Percentiles rank a stretch among this genome's conserved stretches.
These are phyloP conservation scores for Henckelia pumila DNA, from an alignment of 257 asterid genomes.

Conservation along the genomic window DNA sequence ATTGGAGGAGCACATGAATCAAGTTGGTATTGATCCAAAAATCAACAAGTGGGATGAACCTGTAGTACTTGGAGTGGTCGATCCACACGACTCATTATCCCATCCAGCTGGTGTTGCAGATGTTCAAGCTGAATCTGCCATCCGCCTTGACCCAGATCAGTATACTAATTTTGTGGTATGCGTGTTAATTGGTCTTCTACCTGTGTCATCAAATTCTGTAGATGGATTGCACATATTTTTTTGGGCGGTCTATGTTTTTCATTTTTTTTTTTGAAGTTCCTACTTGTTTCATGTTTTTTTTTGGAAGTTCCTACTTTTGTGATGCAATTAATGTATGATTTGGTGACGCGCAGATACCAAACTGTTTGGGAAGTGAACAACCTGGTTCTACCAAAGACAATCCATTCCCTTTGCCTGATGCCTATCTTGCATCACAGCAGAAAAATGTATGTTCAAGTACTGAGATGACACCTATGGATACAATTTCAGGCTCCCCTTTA, in stretches of 20 bases:
- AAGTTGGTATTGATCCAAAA: conserved; percentile 67
- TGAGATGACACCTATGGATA: background rate
- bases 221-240: background rate
- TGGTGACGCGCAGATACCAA: conserved; percentile 59
- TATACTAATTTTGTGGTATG: conserved; percentile 72
- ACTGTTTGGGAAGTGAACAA: conserved; percentile 70
- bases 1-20: conserved; percentile 78
- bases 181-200: conserved; percentile 22
- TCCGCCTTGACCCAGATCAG: conserved; percentile 76
- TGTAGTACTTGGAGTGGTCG: conserved; percentile 79
- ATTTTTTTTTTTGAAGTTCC: conserved; percentile 9
- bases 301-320: conserved; percentile 21
- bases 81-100: conserved; percentile 91
- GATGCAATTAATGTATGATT: conserved; percentile 20
- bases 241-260: conserved; percentile 2
- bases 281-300: conserved; percentile 4
- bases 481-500: background rate
- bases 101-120: conserved; percentile 94
- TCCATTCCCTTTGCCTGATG: conserved; percentile 83
- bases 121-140: conserved; percentile 86
- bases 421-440: conserved; percentile 77
- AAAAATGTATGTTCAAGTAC: conserved; percentile 53
- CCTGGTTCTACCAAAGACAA: conserved; percentile 68
- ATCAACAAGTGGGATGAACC: conserved; percentile 87
- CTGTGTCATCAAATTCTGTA: conserved; percentile 4